phyloP scores from a whole-genome alignment of 1,284 basidiomycete species.

The Tylopilus sp. region DNA sequence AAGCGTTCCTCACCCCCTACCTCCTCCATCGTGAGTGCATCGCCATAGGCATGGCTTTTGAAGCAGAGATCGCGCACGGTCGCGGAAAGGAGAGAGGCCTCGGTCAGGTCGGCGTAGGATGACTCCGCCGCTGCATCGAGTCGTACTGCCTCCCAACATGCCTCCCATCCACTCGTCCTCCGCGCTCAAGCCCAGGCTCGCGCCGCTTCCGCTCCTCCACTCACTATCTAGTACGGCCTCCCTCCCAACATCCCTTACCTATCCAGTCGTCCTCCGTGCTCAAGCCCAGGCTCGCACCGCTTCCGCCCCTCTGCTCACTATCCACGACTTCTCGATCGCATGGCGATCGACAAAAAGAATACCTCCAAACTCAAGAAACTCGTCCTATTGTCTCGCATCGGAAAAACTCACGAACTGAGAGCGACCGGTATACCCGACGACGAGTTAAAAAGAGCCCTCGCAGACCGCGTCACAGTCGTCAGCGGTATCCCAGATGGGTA shows the following conservation, averaged over 20 bases:
- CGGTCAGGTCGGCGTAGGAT: conserved; percentile 84
- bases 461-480: conserved; percentile 72
- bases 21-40: conserved; percentile 95
- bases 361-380: conserved; percentile 85
- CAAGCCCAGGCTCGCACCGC: conserved; percentile 44
- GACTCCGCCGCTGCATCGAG: conserved; percentile 79
- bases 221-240: too few species aligned
- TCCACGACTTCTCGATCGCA: conserved; percentile 94
- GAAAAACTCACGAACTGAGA: conserved; percentile 88
- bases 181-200: conserved; percentile 47
- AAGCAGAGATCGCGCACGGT: conserved; percentile 87
- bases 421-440: conserved; percentile 83
- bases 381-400: conserved; percentile 88
- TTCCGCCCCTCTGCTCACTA: conserved; percentile 68
- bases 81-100: conserved; percentile 63
- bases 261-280: conserved; percentile 58
- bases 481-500: conserved; percentile 52
- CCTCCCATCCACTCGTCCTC: conserved; percentile 59
- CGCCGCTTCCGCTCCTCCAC: conserved; percentile 60
- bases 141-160: conserved; percentile 86
- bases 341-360: conserved; percentile 98
- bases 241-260: conserved; percentile 79
- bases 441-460: conserved; percentile 77
- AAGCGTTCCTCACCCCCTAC: conserved; percentile 86
- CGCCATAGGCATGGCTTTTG: conserved; percentile 89